Conservation (phyloP, 768 basidiomycete genomes). For the Mycena indigotica region DNA sequence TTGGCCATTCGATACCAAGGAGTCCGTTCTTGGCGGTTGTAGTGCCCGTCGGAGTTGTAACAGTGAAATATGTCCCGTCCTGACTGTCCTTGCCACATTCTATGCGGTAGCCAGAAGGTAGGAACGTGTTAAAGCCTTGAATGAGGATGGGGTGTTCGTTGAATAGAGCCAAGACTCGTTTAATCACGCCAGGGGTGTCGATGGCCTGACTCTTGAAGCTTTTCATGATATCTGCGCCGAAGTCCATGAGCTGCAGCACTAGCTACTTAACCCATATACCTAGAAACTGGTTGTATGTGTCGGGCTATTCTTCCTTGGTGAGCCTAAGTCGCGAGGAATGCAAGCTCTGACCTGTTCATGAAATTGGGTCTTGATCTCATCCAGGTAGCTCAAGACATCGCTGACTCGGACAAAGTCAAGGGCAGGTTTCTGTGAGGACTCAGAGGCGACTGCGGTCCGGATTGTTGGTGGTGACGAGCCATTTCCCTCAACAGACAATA, state of each 20-base stretch:
- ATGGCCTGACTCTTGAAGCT: slow-evolving; percentile 98
- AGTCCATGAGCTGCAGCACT: background rate
- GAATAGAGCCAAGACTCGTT: slow-evolving; percentile 91
- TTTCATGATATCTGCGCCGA: slow-evolving; percentile 99
- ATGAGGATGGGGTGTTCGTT: slow-evolving; percentile 88
- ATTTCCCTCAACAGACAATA: too few relatives aligned
- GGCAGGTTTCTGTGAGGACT: too few relatives aligned
- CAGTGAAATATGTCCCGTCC: slow-evolving; percentile 69
- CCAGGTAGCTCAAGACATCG: slow-evolving; percentile 91
- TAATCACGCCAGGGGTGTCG: slow-evolving; percentile 96
- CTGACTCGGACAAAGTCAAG: slow-evolving; percentile 79
- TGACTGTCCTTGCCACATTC: slow-evolving; percentile 71
- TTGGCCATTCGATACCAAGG: slow-evolving; percentile 26
- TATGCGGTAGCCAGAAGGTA: slow-evolving; percentile 93
- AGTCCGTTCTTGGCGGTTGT: slow-evolving; percentile 52
- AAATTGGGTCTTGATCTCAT: slow-evolving; percentile 91
- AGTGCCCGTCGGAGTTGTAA: slow-evolving; percentile 74
- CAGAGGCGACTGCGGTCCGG: too few relatives aligned
- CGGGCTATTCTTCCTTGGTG: slow-evolving; percentile 56
- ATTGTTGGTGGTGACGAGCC: too few relatives aligned
- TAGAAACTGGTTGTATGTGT: slow-evolving; percentile 91
- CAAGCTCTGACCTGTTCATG: slow-evolving; percentile 53
- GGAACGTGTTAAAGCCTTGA: slow-evolving; percentile 97
- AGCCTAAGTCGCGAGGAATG: background rate
- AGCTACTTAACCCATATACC: background rate